phyloP scores from a whole-genome alignment of 169 alveolate genomes.

The Plasmodium cynomolgi region DNA sequence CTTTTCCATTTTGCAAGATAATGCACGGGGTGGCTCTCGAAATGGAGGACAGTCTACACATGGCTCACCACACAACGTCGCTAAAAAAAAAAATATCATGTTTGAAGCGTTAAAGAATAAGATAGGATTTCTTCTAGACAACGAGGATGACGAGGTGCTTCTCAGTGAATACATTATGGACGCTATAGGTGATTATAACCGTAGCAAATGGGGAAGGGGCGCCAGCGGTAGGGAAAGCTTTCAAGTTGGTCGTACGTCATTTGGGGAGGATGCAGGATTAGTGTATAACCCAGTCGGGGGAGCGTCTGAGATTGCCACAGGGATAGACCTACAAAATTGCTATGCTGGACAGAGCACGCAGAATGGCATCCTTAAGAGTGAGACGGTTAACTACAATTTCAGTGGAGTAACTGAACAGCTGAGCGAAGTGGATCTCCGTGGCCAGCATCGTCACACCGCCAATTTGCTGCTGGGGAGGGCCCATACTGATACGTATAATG shows the following conservation, averaged over 20 bases:
- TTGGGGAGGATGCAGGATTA: neutral
- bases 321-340: neutral
- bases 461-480: neutral
- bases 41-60: neutral
- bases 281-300: neutral
- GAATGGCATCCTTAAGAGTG: neutral
- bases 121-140: constrained; percentile 13
- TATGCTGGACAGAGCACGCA: neutral
- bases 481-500: neutral
- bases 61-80: neutral
- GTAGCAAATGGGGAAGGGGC: neutral
- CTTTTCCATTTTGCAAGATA: neutral
- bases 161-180: constrained; percentile 30
- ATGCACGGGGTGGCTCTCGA: neutral
- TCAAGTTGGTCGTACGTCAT: neutral
- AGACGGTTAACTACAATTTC: constrained; percentile 2
- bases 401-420: neutral
- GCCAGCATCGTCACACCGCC: neutral
- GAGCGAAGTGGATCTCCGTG: neutral
- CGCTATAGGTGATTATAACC: constrained; percentile 23
- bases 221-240: neutral
- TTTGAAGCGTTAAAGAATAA: constrained; percentile 17
- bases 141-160: constrained; percentile 17
- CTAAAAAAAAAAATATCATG: neutral
- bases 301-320: neutral